Evolutionary conservation across 2,329 filamentous ascomycete genomes (phyloP), one percentile per base, ranked within the genome.

Genomic region (Ceratocystis huliohia): DNA sequence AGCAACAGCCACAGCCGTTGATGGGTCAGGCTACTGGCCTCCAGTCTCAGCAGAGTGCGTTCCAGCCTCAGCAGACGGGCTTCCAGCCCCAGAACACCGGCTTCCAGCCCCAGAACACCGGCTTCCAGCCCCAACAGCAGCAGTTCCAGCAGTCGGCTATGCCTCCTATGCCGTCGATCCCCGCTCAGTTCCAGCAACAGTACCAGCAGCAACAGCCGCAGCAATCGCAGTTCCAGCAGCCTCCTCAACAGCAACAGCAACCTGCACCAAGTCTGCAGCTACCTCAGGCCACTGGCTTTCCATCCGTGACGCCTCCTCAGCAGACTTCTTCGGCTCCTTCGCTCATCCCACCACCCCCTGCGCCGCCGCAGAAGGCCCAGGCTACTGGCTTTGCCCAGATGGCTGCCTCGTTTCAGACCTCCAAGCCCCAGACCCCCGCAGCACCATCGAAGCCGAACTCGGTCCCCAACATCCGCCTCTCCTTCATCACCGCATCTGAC

Each of bases 401-500:
- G 83, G 82, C 85, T 8, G 84, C 84, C 45, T 87, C 84, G 6
- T 87, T 87, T 74, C 83, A 84, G 69, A 80, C 81, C 0, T 77
- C 78, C 4, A 77, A 78, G 64, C 70, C 78, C 50, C 77, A 79
- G 66, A 30, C 56, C 17, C 73, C 81, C 76, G 78, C 69, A 6
- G 74, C 79, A 68, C 74, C 78, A 6, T 76, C 78, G 67, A 85
- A 84, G 72, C 75, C 80, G 13, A 86, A 83, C 71, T 94, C 88
- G 78, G 96, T 99, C 66, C 94, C 94, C 33, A 97, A 89, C 74
- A 95, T 97, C 70, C 84, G 94, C 63, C 78, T 99, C 69, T 96
- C 92, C 2, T 99, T 99, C 75, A 96, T 99, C 73, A 96, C 93
- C 2, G 92, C 90, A 30, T 85, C 88, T 72, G 94, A 99, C 74